phyloP scores from a whole-genome alignment of 2,329 filamentous ascomycete genomes.

The Eurotiales sp. region DNA sequence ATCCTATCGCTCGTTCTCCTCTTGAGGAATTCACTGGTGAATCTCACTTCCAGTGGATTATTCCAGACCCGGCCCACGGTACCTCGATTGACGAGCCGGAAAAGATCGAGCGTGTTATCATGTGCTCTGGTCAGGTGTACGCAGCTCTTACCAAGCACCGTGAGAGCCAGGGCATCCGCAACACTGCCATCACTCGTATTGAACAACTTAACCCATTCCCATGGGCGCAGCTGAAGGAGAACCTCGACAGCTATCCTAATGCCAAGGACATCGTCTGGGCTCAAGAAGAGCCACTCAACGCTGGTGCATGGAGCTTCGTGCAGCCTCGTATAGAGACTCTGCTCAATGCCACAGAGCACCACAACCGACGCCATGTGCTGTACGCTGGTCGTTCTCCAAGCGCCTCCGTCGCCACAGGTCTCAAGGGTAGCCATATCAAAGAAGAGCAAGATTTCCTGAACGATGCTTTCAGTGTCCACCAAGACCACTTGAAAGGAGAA shows the following conservation, averaged over 20 bases:
- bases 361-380: constrained; percentile 93
- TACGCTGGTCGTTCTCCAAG: constrained; percentile 93
- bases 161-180: constrained; percentile 76
- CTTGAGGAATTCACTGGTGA: constrained; percentile 89
- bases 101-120: constrained; percentile 87
- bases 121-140: constrained; percentile 95
- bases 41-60: constrained; percentile 95
- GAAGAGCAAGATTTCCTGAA: constrained; percentile 83
- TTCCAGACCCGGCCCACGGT: constrained; percentile 82
- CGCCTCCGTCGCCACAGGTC: constrained; percentile 87
- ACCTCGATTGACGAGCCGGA: constrained; percentile 71
- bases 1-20: constrained; percentile 82
- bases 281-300: constrained; percentile 97
- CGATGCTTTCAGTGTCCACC: constrained; percentile 59
- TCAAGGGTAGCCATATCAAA: constrained; percentile 83
- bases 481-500: constrained; percentile 65
- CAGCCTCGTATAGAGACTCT: constrained; percentile 96
- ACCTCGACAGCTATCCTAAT: constrained; percentile 95
- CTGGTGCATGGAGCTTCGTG: constrained; percentile 94
- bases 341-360: constrained; percentile 83
- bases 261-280: constrained; percentile 96
- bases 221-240: constrained; percentile 94
- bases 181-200: constrained; percentile 89
- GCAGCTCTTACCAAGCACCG: constrained; percentile 87
- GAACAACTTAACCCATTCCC: constrained; percentile 99